phyloP scores from a whole-genome alignment of 2,329 filamentous ascomycete species.

The Zymoseptoria passerinii region DNA sequence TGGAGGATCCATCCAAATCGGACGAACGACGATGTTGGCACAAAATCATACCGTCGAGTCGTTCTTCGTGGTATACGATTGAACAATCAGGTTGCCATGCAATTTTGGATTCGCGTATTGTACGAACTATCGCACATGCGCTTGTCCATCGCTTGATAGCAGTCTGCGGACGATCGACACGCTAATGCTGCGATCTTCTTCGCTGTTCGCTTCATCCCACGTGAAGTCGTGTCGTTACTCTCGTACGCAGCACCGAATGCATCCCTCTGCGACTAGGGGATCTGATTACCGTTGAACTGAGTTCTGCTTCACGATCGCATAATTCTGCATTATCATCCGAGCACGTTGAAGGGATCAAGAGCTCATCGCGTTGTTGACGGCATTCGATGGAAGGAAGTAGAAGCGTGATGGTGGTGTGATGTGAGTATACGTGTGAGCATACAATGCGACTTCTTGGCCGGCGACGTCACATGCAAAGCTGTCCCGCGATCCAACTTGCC shows the following conservation, averaged over 20 bases:
- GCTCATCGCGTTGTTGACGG: neutral
- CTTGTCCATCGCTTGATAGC: too few species aligned
- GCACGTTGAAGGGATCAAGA: neutral
- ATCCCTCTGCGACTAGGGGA: neutral
- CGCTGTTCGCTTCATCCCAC: neutral
- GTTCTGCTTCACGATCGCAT: neutral
- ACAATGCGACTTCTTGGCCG: neutral
- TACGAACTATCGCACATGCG: too few species aligned
- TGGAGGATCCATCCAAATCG: neutral
- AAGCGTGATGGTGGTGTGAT: neutral
- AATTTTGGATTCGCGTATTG: too few species aligned
- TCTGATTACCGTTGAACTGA: neutral
- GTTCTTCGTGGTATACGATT: neutral
- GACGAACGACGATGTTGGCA: neutral
- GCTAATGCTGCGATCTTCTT: too few species aligned
- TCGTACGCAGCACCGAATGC: neutral
- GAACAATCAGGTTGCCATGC: too few species aligned
- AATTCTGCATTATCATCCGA: neutral
- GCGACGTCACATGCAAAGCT: conserved; percentile 1
- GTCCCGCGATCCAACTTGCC: neutral
- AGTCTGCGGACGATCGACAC: too few species aligned
- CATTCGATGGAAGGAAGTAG: neutral
- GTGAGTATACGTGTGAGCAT: neutral
- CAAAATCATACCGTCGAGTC: neutral
- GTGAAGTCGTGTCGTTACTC: neutral